Percentiles rank a stretch among this genome's conserved stretches.
Conservation (phyloP, 768 basidiomycete species). For the Podaxis sp. region DNA sequence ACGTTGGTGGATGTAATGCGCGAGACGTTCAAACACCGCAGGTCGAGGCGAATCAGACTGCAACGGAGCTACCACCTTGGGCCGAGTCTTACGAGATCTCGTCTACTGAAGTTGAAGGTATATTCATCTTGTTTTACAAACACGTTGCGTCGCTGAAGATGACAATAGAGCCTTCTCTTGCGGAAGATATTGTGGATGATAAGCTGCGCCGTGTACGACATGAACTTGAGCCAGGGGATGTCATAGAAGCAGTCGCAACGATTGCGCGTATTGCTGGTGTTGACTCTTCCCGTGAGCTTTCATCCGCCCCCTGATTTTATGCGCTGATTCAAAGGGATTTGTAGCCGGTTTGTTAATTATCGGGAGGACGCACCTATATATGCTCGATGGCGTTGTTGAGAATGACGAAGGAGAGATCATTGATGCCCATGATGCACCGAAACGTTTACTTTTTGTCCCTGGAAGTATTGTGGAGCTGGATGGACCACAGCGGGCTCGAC, state of each 20-base stretch:
- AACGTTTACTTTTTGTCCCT: slow-evolving; percentile 76
- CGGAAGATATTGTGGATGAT: slow-evolving; percentile 81
- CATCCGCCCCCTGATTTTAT: neutral
- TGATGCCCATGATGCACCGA: slow-evolving; percentile 81
- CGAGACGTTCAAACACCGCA: slow-evolving; percentile 45
- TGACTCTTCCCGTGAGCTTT: slow-evolving; percentile 81
- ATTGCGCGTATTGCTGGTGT: slow-evolving; percentile 87
- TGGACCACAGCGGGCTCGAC: slow-evolving; percentile 72
- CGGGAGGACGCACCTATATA: slow-evolving; percentile 81
- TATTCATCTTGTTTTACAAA: neutral
- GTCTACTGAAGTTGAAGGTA: slow-evolving; percentile 59
- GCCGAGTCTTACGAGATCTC: slow-evolving; percentile 68
- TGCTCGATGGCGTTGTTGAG: slow-evolving; percentile 87
- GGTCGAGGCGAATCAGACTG: slow-evolving; percentile 38
- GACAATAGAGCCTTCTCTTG: slow-evolving; percentile 47
- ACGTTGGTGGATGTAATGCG: slow-evolving; percentile 36
- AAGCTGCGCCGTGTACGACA: slow-evolving; percentile 85
- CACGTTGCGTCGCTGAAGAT: neutral
- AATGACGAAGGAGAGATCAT: slow-evolving; percentile 85
- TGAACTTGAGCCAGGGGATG: slow-evolving; percentile 83
- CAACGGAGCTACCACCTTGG: slow-evolving; percentile 69
- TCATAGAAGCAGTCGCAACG: slow-evolving; percentile 83
- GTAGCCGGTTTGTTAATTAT: slow-evolving; percentile 85
- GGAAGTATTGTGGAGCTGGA: slow-evolving; percentile 80
- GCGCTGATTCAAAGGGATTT: neutral